phyloP scores from a whole-genome alignment of 2,329 filamentous ascomycete species.

The Onygena corvina region DNA sequence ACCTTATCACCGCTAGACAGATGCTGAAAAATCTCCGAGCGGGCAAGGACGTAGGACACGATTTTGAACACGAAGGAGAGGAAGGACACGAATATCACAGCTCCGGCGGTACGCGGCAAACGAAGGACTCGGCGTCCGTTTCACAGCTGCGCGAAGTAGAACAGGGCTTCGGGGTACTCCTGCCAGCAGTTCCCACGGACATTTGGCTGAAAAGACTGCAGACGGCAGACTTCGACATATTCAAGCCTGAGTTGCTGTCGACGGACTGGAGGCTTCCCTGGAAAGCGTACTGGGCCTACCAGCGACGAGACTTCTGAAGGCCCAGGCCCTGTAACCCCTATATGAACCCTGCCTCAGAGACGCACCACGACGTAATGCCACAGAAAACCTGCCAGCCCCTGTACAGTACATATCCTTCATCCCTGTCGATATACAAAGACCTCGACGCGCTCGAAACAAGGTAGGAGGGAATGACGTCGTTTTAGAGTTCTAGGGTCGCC shows the following conservation, averaged over 20 bases:
- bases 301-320: constrained; percentile 39
- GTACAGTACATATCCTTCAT: no score
- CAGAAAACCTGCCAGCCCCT: no score
- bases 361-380: no score
- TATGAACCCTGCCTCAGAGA: no score
- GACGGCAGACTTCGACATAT: constrained; percentile 72
- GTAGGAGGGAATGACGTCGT: no score
- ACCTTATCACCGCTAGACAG: constrained; percentile 82
- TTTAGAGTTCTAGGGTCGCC: no score
- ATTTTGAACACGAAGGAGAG: constrained; percentile 77
- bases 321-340: no score
- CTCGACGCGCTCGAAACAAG: neutral
- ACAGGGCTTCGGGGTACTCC: constrained; percentile 62
- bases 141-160: constrained; percentile 43
- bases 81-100: constrained; percentile 48
- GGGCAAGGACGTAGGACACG: constrained; percentile 65
- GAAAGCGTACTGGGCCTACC: constrained; percentile 55
- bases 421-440: neutral
- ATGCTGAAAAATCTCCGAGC: constrained; percentile 73
- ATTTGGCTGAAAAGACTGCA: constrained; percentile 71
- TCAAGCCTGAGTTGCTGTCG: constrained; percentile 50
- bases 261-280: constrained; percentile 78
- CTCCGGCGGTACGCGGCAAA: constrained; percentile 25
- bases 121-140: constrained; percentile 22
- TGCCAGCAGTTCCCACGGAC: constrained; percentile 65